Conservation (phyloP, 371 early-diverging fungal species). For the Rhizopus microsporus region DNA sequence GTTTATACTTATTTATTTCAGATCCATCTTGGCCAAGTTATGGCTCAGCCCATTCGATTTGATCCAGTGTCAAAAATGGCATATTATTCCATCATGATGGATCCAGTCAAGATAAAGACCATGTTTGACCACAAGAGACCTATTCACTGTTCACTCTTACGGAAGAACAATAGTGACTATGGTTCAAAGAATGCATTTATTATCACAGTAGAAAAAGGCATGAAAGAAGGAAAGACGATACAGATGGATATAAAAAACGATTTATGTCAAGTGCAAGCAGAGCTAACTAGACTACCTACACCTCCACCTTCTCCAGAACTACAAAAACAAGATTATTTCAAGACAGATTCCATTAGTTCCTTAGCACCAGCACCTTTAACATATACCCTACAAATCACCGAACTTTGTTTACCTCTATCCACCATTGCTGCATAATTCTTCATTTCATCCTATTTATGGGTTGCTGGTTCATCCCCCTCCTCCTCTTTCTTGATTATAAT, state of each 20-base stretch:
- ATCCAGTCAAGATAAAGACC: slow-evolving; percentile 44
- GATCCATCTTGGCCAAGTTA: slow-evolving; percentile 44
- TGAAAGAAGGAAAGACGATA: slow-evolving; percentile 36
- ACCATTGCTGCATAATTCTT: slow-evolving; percentile 35
- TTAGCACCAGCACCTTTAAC: slow-evolving; percentile 38
- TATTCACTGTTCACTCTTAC: slow-evolving; percentile 41
- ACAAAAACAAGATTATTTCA: neutral
- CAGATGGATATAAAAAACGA: slow-evolving; percentile 32
- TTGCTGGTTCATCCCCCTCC: too few relatives aligned
- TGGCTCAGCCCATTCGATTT: slow-evolving; percentile 37
- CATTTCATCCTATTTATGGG: too few relatives aligned
- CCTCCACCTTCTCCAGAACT: slow-evolving; percentile 1
- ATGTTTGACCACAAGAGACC: slow-evolving; percentile 50
- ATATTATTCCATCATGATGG: slow-evolving; percentile 40
- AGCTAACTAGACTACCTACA: slow-evolving; percentile 31
- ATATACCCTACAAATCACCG: slow-evolving; percentile 48
- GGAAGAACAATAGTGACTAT: slow-evolving; percentile 16
- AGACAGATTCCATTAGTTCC: slow-evolving; percentile 10
- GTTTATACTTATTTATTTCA: slow-evolving; percentile 9
- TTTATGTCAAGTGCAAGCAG: slow-evolving; percentile 38
- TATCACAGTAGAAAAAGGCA: slow-evolving; percentile 45
- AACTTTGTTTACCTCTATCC: slow-evolving; percentile 44
- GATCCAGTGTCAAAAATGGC: slow-evolving; percentile 37
- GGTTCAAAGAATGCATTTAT: slow-evolving; percentile 31
- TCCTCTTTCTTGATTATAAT: too few relatives aligned